Percentiles rank a stretch among this genome's conserved stretches.
phyloP scores from a whole-genome alignment of 371 early-diverging fungal species.

The Rhizomucor miehei region DNA sequence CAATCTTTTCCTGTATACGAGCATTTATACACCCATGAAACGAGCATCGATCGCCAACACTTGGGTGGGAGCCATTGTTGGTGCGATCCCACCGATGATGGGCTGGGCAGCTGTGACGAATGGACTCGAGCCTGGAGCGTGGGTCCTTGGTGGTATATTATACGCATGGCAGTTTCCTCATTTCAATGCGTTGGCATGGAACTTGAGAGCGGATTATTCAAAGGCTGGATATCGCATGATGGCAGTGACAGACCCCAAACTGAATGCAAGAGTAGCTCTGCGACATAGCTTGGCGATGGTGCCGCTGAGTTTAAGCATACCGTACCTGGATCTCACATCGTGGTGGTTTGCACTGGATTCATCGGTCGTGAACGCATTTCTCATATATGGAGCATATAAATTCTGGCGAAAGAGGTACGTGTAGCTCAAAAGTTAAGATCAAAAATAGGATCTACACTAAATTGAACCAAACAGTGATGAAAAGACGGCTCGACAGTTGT shows the following conservation, averaged over 20 bases:
- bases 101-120: slow-evolving; percentile 92
- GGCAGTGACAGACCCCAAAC: slow-evolving; percentile 81
- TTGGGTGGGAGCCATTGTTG: slow-evolving; percentile 95
- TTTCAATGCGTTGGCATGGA: slow-evolving; percentile 93
- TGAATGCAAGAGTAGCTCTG: slow-evolving; percentile 87
- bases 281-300: slow-evolving; percentile 83
- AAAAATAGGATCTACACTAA: background rate
- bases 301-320: slow-evolving; percentile 67
- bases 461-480: slow-evolving; percentile 47
- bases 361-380: slow-evolving; percentile 67
- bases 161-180: slow-evolving; percentile 99
- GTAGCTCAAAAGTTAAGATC: background rate
- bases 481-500: slow-evolving; percentile 80
- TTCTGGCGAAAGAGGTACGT: slow-evolving; percentile 71
- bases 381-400: slow-evolving; percentile 65
- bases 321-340: slow-evolving; percentile 74
- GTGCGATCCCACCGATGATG: slow-evolving; percentile 98
- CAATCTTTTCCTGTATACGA: slow-evolving; percentile 88
- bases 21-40: slow-evolving; percentile 93
- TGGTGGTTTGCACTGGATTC: slow-evolving; percentile 81
- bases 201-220: slow-evolving; percentile 89
- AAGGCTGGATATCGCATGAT: slow-evolving; percentile 98
- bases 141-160: slow-evolving; percentile 75
- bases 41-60: slow-evolving; percentile 92
- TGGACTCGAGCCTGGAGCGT: slow-evolving; percentile 74